A percentile compares a stretch with the other conserved stretches of the same genome.
Conservation (phyloP, 371 early-diverging fungal species). For the Mortierella sp. region DNA sequence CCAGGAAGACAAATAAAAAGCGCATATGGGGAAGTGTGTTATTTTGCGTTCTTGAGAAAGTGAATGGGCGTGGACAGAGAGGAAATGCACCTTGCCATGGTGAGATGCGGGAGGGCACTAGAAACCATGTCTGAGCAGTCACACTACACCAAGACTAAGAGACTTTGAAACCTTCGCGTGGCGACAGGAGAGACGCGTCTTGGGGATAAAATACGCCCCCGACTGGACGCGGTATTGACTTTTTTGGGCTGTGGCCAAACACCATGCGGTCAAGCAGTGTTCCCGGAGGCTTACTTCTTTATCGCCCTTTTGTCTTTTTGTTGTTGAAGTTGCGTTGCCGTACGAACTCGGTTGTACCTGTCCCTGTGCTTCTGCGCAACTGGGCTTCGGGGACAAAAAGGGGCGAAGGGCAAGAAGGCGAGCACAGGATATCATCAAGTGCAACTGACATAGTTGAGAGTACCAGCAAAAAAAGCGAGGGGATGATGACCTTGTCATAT, state of each 20-base stretch:
- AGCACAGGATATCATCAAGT: background rate
- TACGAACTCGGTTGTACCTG: background rate
- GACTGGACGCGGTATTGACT: background rate
- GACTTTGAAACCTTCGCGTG: too few species aligned
- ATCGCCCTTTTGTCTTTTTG: background rate
- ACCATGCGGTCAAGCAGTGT: background rate
- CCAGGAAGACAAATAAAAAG: constrained; percentile 39
- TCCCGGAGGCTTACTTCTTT: background rate
- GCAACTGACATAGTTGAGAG: background rate
- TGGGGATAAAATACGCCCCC: too few species aligned
- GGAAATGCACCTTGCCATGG: too few species aligned
- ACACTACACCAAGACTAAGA: background rate
- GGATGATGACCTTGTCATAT: constrained; percentile 3
- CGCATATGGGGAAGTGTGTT: constrained; percentile 18
- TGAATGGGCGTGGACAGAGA: too few species aligned
- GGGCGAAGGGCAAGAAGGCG: background rate
- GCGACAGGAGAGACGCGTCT: background rate
- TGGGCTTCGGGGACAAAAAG: background rate
- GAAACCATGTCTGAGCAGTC: too few species aligned
- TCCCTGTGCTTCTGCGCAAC: background rate
- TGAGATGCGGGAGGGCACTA: too few species aligned
- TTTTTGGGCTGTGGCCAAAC: background rate
- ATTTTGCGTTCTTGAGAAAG: too few species aligned
- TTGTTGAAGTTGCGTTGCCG: background rate
- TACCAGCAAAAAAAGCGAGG: background rate